Evolutionary conservation across 805 yeast species (phyloP), one percentile per base, ranked within the genome.

Genomic region (Wickerhamomyces pijperi): DNA sequence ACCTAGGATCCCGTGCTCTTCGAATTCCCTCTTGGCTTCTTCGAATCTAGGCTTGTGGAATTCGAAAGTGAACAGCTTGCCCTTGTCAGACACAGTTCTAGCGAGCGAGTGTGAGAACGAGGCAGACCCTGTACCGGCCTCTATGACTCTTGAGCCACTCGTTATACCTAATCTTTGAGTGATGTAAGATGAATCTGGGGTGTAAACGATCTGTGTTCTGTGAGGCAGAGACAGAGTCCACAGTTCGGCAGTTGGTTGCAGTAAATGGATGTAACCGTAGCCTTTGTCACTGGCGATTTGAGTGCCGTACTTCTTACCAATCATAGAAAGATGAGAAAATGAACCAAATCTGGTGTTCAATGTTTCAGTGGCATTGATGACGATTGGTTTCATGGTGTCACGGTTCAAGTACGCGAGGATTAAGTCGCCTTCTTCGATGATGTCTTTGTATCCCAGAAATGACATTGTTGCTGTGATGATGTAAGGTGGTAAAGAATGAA

Each of bases 121-220:
- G 0, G 94, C 99, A 6, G 95, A 83, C 0, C 98, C 99, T 0
- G 99, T 92, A 29, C 99, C 99, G 1, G 97, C 95, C 62, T 92
- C 99, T 36, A 92, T 80, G 12, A 92, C 94, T 42, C 75, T 63
- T 1, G 86, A 71, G 1, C 90, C 88, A 13, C 84, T 75, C 16
- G 74, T 66, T 39, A 92, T 78, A 35, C 76, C 71, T 45, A 92
- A 63, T 50, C 95, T 65, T 56, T 90, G 95, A 45, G 84, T 73
- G 39, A 92, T 87, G 52, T 85, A 92, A 21, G 94, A 76, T 2
- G 96, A 82, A 58, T 92, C 99, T 9, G 95, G 95, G 0, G 97
- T 83, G 56, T 92, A 92, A 1, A 92, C 97, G 47, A 92, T 92
- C 63, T 92, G 99, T 0, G 99, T 92, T 59, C 99, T 70, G 56